Evolutionary conservation across 768 basidiomycete species (phyloP).

Genomic region (Suillus occidentalis): DNA sequence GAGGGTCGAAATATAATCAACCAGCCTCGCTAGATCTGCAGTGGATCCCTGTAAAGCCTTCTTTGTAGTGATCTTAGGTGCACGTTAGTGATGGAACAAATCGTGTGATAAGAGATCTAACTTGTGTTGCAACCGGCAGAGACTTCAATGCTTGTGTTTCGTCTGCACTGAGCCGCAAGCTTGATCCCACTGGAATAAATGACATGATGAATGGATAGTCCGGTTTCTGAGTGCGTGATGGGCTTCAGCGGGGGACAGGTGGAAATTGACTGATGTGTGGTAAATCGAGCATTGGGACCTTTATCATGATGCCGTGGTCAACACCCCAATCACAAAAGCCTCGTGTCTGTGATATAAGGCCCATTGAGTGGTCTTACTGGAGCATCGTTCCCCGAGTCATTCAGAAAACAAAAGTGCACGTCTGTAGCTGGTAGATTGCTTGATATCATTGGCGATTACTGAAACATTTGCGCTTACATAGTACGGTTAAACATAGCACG

Average conservation of each 20-base stretch:
- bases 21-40: neutral
- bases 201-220: neutral
- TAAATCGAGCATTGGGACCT: neutral
- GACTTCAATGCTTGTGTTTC: neutral
- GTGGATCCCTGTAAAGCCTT: neutral
- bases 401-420: neutral
- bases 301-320: neutral
- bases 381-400: neutral
- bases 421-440: neutral
- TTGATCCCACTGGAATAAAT: neutral
- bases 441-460: neutral
- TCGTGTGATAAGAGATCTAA: neutral
- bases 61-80: neutral
- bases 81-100: neutral
- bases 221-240: neutral
- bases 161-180: neutral
- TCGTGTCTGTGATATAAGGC: neutral
- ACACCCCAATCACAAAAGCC: neutral
- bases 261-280: neutral
- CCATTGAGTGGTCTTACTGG: neutral
- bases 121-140: neutral
- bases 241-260: neutral
- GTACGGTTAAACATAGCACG: no score
- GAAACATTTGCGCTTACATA: no score
- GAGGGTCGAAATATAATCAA: neutral